Base-by-base conservation (phyloP, 2,329 filamentous ascomycete species). In the Triangularia verruculosa region DNA sequence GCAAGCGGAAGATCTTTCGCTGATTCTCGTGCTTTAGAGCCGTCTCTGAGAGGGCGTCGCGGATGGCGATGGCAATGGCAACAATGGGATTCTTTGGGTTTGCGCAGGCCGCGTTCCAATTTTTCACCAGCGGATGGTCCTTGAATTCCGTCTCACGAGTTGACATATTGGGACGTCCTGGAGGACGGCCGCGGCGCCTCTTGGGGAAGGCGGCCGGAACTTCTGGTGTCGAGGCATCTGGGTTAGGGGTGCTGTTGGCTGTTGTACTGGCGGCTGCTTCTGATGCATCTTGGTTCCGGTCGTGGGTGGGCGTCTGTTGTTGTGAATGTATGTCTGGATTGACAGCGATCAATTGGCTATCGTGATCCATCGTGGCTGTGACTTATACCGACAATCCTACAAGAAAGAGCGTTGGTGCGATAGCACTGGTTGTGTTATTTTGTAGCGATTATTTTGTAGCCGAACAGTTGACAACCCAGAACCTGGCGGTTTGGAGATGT, bases 151-250 rank as follows among this genome's bases (percentile, higher is more conserved):
- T 58, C 52, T 72, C 71, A 47, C 65, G 65, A 1, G 71, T 70
- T 6, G 67, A 70, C 30, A 61, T 65, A 56, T 72, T 72, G 13
- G 71, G 71, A 2, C 71, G 67, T 15, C 71, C 71, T 1, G 71
- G 71, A 1, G 71, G 71, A 6, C 71, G 68, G 13, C 71, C 71
- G 2, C 71, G 69, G 25, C 71, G 67, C 43, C 69, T 69, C 59
- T 68, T 69, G 22, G 69, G 68, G 39, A 72, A 72, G 7, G 67
- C 59, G 2, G 61, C 47, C 3, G 69, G 69, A 17, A 67, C 52
- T 1, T 63, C 58, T 9, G 53, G 22, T 15, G 56, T 17, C 7
- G 30, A 25, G 20, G 20, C 20, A 15, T 47, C 20, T 0, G 39
- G 5, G 24, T 59, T 22, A n/a, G 58, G 20, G 17, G 56, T 24